A percentile compares a stretch with the other conserved stretches of the same genome.
These are phyloP conservation scores for Dothistroma pini DNA, from an alignment of 2,329 filamentous ascomycete species.

Conservation along the genomic window DNA sequence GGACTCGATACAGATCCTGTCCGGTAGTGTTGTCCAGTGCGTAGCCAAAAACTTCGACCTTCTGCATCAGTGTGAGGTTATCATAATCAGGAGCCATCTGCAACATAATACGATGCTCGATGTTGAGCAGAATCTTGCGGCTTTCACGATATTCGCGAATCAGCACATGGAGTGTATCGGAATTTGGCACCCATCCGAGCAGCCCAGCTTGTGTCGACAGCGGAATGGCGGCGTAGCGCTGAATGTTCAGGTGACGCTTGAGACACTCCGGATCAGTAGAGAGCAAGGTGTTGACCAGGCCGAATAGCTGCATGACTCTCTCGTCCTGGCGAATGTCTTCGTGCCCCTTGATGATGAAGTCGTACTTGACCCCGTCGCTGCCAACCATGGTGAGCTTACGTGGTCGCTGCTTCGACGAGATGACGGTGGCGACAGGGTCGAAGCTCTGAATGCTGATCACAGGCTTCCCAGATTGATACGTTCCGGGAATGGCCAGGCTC, in stretches of 20 bases:
- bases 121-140: constrained; percentile 95
- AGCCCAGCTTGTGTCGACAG: constrained; percentile 94
- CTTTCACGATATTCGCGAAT: constrained; percentile 98
- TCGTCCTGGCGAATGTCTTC: constrained; percentile 99
- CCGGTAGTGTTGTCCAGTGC: constrained; percentile 98
- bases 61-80: constrained; percentile 98
- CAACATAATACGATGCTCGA: constrained; percentile 99
- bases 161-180: constrained; percentile 91
- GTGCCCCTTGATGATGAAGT: constrained; percentile 94
- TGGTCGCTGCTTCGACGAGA: constrained; percentile 94
- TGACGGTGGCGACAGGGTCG: constrained; percentile 83
- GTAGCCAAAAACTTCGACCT: constrained; percentile 99
- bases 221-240: constrained; percentile 93
- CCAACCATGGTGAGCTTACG: constrained; percentile 84
- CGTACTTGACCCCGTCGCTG: constrained; percentile 82
- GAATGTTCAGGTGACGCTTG: constrained; percentile 94
- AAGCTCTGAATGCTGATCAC: constrained; percentile 86
- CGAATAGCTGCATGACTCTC: constrained; percentile 98
- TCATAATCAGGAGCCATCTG: constrained; percentile 99
- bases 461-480: constrained; percentile 75
- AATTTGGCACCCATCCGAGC: constrained; percentile 95
- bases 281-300: constrained; percentile 92
- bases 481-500: constrained; percentile 92
- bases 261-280: constrained; percentile 93
- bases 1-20: constrained; percentile 93